Conservation (phyloP, 148 eudicot genomes). For the Vaccinium darrowii region DNA sequence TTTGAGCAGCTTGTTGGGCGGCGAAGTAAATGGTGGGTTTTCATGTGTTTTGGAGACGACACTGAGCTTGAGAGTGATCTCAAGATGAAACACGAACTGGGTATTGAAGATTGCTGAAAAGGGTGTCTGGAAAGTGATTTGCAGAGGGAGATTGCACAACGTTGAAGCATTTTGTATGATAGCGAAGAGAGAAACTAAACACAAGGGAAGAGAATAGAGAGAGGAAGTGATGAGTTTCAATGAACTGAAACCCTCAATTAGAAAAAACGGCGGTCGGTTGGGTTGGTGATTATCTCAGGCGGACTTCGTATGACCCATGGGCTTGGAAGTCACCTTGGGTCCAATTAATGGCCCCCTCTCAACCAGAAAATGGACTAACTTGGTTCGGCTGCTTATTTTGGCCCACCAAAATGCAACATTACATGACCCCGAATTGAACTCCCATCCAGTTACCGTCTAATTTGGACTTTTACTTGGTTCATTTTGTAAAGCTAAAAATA, state of each 20-base stretch:
- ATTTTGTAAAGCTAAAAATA: too few relatives aligned
- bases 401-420: too few relatives aligned
- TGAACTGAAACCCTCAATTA: not conserved
- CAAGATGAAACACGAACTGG: conserved; percentile 23
- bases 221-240: not conserved
- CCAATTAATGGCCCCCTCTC: not conserved
- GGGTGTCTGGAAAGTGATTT: conserved; percentile 34
- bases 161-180: conserved; percentile 38
- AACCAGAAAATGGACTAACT: not conserved
- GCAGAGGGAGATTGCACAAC: conserved; percentile 39
- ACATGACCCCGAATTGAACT: too few relatives aligned
- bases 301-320: not conserved
- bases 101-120: conserved; percentile 38
- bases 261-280: not conserved
- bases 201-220: not conserved
- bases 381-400: too few relatives aligned
- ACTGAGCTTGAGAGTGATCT: conserved; percentile 24
- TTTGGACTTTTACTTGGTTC: too few relatives aligned
- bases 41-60: conserved; percentile 21
- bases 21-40: conserved; percentile 27
- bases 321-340: not conserved
- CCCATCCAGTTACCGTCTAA: too few relatives aligned
- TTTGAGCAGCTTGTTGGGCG: conserved; percentile 24
- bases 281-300: not conserved
- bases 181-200: not conserved